Percentiles rank a stretch among this genome's conserved stretches.
Conservation (phyloP, 139 green algal species). For the Chlorella sp. region DNA sequence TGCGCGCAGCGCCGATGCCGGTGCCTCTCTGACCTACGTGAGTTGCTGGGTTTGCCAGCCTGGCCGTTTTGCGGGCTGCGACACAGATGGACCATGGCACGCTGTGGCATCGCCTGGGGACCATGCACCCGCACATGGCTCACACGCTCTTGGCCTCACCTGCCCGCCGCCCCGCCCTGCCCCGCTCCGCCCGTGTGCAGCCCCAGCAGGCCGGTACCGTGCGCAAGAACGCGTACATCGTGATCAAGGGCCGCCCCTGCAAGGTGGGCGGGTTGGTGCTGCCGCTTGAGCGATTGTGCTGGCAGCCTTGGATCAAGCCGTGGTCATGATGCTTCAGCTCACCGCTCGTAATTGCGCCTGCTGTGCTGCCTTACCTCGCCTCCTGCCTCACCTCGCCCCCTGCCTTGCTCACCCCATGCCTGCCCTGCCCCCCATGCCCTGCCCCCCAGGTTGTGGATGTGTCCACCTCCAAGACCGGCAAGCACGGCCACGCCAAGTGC, state of each 20-base stretch:
- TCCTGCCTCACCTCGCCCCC: no score
- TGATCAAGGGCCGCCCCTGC: constrained; percentile 96
- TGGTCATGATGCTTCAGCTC: neutral
- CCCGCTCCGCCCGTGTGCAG: neutral
- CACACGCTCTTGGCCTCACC: no score
- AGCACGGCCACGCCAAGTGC: constrained; percentile 99
- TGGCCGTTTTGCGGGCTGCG: no score
- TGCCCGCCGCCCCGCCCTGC: neutral
- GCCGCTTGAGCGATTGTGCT: no score
- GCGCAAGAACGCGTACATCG: constrained; percentile 97
- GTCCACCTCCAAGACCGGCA: constrained; percentile 99
- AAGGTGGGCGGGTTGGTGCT: constrained; percentile 75
- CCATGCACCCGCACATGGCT: no score
- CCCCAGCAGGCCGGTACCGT: constrained; percentile 92
- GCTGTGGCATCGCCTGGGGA: no score
- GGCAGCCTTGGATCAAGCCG: no score
- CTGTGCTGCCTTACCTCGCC: no score
- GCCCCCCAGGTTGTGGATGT: constrained; percentile 94
- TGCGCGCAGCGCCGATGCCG: constrained; percentile 66
- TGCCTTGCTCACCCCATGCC: no score
- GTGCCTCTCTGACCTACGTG: constrained; percentile 69
- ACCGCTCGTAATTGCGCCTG: neutral
- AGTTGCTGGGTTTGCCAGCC: neutral
- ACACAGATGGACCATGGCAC: no score
- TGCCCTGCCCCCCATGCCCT: neutral